Base-by-base conservation (phyloP, 1,139 yeast genomes). In the Geotrichum cucujoidarum region DNA sequence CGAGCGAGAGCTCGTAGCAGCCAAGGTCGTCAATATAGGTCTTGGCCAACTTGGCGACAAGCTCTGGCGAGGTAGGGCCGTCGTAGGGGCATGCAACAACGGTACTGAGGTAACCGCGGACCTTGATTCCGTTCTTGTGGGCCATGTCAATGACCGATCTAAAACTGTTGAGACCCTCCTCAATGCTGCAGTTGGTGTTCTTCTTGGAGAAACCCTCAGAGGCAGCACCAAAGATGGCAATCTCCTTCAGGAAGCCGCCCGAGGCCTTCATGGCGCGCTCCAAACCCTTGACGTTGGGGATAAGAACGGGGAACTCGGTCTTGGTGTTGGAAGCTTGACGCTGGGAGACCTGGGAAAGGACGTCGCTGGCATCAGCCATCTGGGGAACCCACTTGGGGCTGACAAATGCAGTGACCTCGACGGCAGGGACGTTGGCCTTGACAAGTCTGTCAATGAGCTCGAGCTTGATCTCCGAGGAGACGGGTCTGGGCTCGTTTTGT, bases 311-410 rank as follows among this genome's bases (percentile, higher is more conserved):
- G 48, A 60, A 66, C 27, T 49, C 43, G 16, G 59, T 60, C 13
- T 62, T 60, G 42, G 58, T 59, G 6, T 24, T 24, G 8, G 38
- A 43, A 3, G n/a, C 14, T 29, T 48, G 45, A 22, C 44, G 40
- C 13, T 35, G 11, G 5, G 30, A 27, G n/a, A 48, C 45, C 11
- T 27, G 11, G 11, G 40, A 24, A 21, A 48, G 16, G 22, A 48
- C 21, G n/a, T 45, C 43, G 20, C 44, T 48, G 27, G 52, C 49
- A 17, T 48, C 52, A 4, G 52, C 52, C 52, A 48, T 48, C 40
- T 65, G 69, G 22, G 70, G 70, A 7, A 66, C 67, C 68, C 69
- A 66, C 47, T 65, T 66, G 4, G 68, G 69, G 5, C 68, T 61
- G n/a, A 66, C 70, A 53, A 66, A 66, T 3, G 69, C 59, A 2